Percentiles rank a stretch among this genome's conserved stretches.
Evolutionary conservation across 305 asterid genomes (phyloP).

Genomic region (Fraxinus xanthoxyloides): DNA sequence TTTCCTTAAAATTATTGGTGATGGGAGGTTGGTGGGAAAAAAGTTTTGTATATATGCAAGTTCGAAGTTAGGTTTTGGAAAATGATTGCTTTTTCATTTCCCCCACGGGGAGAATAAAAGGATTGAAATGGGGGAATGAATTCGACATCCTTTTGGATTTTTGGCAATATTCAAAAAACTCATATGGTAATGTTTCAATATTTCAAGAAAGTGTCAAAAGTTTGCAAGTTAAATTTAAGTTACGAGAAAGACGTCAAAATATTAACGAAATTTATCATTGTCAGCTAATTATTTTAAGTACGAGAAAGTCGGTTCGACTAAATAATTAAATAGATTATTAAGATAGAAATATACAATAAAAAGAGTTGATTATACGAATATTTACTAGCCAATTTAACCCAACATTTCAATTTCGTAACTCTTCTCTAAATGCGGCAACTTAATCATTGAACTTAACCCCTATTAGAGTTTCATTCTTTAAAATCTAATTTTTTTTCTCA

Average conservation of each 20-base stretch:
- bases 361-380: background rate
- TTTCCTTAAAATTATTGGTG: background rate
- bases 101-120: background rate
- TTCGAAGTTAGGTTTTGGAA: background rate
- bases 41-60: background rate
- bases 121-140: background rate
- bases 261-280: too few species aligned
- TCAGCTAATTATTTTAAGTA: background rate
- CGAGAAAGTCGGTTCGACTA: background rate
- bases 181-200: background rate
- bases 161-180: background rate
- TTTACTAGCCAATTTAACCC: background rate
- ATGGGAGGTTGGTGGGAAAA: background rate
- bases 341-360: too few species aligned
- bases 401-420: too few species aligned
- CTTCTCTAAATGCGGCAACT: too few species aligned
- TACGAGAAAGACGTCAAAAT: background rate
- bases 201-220: background rate
- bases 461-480: background rate
- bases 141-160: background rate
- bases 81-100: background rate
- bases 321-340: too few species aligned
- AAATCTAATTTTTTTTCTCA: too few species aligned
- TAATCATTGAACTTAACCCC: background rate
- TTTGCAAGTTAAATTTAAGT: too few species aligned